Evolutionary conservation across 2,329 filamentous ascomycete genomes (phyloP).

Genomic region (Plenodomus tracheiphilus): DNA sequence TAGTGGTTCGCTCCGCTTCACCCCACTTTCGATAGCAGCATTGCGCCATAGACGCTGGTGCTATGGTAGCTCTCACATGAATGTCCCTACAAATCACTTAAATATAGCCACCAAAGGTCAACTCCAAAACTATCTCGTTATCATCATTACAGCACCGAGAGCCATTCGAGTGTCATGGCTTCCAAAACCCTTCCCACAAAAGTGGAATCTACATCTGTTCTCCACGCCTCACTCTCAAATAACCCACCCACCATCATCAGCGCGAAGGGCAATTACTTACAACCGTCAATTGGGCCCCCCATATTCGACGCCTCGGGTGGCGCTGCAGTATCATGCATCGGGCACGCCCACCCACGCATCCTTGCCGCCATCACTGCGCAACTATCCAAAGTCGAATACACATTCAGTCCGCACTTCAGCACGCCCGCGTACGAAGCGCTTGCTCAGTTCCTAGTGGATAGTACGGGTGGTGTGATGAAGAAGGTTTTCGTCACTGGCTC

Average conservation of each 20-base stretch:
- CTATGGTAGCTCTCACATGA: too few species aligned
- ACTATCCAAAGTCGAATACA: constrained; percentile 60
- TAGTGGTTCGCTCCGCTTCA: too few species aligned
- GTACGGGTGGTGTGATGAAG: constrained; percentile 56
- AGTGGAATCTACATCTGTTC: constrained; percentile 3
- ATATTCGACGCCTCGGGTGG: constrained; percentile 75
- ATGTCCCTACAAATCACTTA: too few species aligned
- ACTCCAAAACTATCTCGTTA: too few species aligned
- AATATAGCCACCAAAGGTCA: too few species aligned
- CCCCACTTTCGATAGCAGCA: too few species aligned
- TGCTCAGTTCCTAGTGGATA: constrained; percentile 52
- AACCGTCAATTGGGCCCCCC: constrained; percentile 53
- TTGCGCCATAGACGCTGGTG: too few species aligned
- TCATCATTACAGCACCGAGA: too few species aligned
- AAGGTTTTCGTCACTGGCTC: constrained; percentile 60
- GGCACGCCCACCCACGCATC: constrained; percentile 67
- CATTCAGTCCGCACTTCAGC: constrained; percentile 61
- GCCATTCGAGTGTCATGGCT: too few species aligned
- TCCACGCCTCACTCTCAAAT: constrained; percentile 6
- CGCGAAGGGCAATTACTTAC: constrained; percentile 54
- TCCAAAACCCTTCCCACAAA: constrained; percentile 2
- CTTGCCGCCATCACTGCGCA: constrained; percentile 62
- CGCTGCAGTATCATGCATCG: constrained; percentile 74
- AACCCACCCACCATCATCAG: constrained; percentile 38
- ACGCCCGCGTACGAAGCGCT: constrained; percentile 58